Conservation (phyloP, 1,284 basidiomycete species). For the Spongiforma sp. region DNA sequence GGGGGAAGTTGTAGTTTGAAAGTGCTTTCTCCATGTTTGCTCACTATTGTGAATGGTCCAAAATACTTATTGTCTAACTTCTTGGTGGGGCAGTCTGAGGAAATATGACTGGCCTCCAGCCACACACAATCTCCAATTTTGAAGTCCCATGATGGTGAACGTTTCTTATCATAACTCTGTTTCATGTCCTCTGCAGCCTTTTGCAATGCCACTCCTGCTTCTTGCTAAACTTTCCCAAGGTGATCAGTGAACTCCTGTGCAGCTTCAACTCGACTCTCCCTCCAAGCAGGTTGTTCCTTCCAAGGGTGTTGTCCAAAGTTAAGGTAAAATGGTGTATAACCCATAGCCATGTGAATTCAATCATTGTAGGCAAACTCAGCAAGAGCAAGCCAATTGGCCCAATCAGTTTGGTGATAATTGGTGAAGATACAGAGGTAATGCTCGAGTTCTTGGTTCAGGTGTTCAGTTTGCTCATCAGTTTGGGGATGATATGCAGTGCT, state of each 20-base stretch:
- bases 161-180: neutral
- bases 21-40: conserved; percentile 16
- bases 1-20: conserved; percentile 17
- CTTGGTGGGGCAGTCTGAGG: conserved; percentile 9
- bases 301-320: no score
- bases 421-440: no score
- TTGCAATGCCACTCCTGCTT: conserved; percentile 19
- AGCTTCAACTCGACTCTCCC: no score
- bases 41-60: conserved; percentile 24
- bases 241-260: conserved; percentile 14
- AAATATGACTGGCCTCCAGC: conserved; percentile 13
- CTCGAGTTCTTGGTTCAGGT: no score
- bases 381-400: no score
- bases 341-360: no score
- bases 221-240: conserved; percentile 15
- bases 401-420: no score
- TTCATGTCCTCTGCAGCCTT: conserved; percentile 16
- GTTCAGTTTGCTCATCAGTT: no score
- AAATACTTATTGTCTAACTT: conserved; percentile 16
- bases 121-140: conserved; percentile 4
- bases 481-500: no score
- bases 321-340: no score
- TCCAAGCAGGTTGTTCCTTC: no score
- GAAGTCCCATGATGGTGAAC: neutral
- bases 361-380: no score